Conservation (phyloP, 2,329 filamentous ascomycete species). For the Parascedosporium putredinis region DNA sequence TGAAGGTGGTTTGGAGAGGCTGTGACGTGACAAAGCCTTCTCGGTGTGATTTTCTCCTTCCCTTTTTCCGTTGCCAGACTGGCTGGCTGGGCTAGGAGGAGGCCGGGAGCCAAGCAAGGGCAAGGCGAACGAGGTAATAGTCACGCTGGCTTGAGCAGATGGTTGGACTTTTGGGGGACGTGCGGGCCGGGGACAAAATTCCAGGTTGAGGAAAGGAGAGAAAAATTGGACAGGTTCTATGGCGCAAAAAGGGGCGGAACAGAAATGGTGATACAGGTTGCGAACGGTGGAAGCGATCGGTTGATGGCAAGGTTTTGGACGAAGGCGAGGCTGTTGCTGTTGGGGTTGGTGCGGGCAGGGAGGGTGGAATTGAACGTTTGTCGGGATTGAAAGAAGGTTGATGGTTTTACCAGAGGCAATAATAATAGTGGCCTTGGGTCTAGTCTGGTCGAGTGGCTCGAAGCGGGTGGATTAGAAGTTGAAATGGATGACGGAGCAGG, state of each 20-base stretch:
- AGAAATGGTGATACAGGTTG: too few species aligned
- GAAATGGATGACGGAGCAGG: too few species aligned
- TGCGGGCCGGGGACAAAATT: not conserved
- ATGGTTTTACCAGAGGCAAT: not conserved
- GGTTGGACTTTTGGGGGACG: not conserved
- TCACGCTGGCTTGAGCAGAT: not conserved
- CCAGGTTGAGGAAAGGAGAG: not conserved
- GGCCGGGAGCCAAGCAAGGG: not conserved
- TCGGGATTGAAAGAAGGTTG: not conserved
- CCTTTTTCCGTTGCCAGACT: not conserved
- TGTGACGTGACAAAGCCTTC: not conserved
- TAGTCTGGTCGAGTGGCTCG: too few species aligned
- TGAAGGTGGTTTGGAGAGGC: not conserved
- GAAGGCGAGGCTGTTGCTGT: not conserved
- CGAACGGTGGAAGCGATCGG: not conserved
- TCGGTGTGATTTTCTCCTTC: too few species aligned
- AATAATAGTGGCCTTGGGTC: not conserved
- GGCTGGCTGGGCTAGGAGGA: not conserved
- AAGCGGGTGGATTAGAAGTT: too few species aligned
- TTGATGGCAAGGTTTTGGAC: not conserved
- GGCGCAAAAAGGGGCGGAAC: too few species aligned
- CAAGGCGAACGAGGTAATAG: too few species aligned
- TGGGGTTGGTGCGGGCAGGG: not conserved
- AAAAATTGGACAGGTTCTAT: not conserved
- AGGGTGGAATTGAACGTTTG: not conserved